These are phyloP conservation scores for Rachicladosporium sp. DNA, from an alignment of 2,329 filamentous ascomycete species.

Conservation along the genomic window DNA sequence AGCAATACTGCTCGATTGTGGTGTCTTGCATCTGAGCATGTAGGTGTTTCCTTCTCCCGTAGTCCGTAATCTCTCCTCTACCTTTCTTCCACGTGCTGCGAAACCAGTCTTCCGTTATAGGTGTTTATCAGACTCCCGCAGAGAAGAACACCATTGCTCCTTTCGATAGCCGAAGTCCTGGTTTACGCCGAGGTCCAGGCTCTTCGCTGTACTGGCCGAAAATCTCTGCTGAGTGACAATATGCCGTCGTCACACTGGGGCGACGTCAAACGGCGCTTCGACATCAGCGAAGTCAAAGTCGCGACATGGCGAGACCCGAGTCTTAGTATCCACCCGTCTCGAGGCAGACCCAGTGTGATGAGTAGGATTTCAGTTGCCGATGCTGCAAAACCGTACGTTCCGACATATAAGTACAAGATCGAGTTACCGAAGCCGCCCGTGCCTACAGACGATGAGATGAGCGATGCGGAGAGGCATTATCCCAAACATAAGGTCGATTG, in stretches of 20 bases:
- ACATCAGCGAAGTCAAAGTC: conserved; percentile 1
- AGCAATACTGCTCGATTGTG: too few species aligned
- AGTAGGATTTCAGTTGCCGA: conserved; percentile 1
- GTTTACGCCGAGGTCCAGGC: not conserved
- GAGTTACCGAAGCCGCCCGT: conserved; percentile 2
- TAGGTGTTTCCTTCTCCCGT: too few species aligned
- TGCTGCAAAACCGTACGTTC: not conserved
- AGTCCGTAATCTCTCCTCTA: conserved; percentile 2
- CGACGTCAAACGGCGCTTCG: conserved; percentile 3
- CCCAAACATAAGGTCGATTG: not conserved
- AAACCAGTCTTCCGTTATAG: not conserved
- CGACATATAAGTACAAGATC: conserved; percentile 4
- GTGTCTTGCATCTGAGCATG: too few species aligned
- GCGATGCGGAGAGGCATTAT: conserved; percentile 1
- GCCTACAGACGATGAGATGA: conserved; percentile 2
- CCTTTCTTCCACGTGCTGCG: conserved; percentile 1
- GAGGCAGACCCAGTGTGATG: not conserved
- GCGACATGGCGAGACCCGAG: conserved; percentile 4
- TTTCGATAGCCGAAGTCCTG: not conserved
- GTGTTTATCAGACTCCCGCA: not conserved
- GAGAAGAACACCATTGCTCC: not conserved
- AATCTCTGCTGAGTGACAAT: not conserved
- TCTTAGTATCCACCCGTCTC: conserved; percentile 2
- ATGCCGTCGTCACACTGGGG: not conserved
- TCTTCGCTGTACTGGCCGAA: not conserved